Evolutionary conservation across 2,329 filamentous ascomycete genomes (phyloP).

Genomic region (Cordyceps cicadae): DNA sequence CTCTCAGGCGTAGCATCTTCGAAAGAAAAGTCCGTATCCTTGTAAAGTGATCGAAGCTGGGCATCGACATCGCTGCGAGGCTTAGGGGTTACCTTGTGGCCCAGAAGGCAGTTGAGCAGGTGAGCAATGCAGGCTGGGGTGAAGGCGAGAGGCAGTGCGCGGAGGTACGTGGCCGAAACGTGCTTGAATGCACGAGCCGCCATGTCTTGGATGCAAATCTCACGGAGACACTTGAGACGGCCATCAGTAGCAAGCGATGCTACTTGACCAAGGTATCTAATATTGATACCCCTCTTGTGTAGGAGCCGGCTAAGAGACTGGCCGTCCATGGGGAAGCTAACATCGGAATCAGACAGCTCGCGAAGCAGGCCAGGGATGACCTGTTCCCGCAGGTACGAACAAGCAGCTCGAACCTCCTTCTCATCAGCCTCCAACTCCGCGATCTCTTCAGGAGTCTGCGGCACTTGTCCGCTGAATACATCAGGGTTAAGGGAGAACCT

Average conservation of each 20-base stretch:
- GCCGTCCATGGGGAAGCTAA: conserved; percentile 98
- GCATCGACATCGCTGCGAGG: conserved; percentile 72
- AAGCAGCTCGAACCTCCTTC: conserved; percentile 76
- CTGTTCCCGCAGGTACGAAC: conserved; percentile 65
- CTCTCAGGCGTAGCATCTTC: conserved; percentile 67
- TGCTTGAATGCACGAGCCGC: conserved; percentile 95
- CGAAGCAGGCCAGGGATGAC: conserved; percentile 78
- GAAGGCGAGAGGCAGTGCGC: conserved; percentile 70
- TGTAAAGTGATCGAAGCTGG: conserved; percentile 65
- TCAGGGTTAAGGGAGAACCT: conserved; percentile 87
- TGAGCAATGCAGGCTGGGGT: conserved; percentile 75
- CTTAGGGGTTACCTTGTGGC: conserved; percentile 64
- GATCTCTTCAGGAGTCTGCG: conserved; percentile 87
- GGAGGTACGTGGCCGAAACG: conserved; percentile 68
- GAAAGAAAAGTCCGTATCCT: conserved; percentile 74
- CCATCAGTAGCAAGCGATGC: conserved; percentile 61
- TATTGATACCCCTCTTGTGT: conserved; percentile 95
- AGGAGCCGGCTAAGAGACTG: conserved; percentile 78
- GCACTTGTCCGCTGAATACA: conserved; percentile 84
- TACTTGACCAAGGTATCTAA: conserved; percentile 87
- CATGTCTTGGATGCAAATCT: conserved; percentile 84
- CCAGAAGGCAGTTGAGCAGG: conserved; percentile 87
- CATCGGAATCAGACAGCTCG: conserved; percentile 83
- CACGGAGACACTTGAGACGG: conserved; percentile 67
- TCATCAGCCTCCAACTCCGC: conserved; percentile 75